Evolutionary conservation across 352 stramenopile species (phyloP).

Genomic region (Globisporangium perplexum): DNA sequence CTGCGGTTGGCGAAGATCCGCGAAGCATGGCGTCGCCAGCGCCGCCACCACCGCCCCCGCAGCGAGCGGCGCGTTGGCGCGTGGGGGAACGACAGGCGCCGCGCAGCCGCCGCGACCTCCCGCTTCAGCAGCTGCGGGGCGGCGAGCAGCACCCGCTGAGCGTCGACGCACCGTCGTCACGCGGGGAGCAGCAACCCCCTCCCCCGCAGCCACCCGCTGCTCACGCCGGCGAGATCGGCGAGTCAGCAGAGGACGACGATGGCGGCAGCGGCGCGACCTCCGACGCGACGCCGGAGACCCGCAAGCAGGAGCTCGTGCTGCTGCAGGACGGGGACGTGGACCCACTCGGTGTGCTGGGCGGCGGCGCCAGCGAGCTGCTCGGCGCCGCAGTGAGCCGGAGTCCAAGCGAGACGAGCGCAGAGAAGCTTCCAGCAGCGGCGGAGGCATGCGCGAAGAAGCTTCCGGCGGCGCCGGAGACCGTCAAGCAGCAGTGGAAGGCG

Average conservation of each 20-base stretch:
- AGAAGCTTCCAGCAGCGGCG: neutral
- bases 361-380: conserved; percentile 2
- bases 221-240: no score
- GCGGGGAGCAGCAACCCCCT: neutral
- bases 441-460: neutral
- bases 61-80: conserved; percentile 26
- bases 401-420: neutral
- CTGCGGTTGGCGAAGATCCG: neutral
- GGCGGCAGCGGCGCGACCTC: no score
- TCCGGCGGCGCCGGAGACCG: conserved; percentile 16
- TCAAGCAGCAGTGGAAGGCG: conserved; percentile 58
- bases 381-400: neutral
- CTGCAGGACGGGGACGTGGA: conserved; percentile 67
- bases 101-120: conserved; percentile 20
- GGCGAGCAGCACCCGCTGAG: conserved; percentile 45
- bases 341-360: conserved; percentile 46
- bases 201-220: no score
- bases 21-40: neutral
- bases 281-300: neutral
- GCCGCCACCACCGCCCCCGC: neutral
- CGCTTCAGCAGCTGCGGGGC: conserved; percentile 12
- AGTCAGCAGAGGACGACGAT: neutral
- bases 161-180: neutral
- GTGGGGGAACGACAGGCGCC: conserved; percentile 29
- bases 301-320: conserved; percentile 42